Conservation (phyloP, 805 yeast species). For the Candida broadrunensis region DNA sequence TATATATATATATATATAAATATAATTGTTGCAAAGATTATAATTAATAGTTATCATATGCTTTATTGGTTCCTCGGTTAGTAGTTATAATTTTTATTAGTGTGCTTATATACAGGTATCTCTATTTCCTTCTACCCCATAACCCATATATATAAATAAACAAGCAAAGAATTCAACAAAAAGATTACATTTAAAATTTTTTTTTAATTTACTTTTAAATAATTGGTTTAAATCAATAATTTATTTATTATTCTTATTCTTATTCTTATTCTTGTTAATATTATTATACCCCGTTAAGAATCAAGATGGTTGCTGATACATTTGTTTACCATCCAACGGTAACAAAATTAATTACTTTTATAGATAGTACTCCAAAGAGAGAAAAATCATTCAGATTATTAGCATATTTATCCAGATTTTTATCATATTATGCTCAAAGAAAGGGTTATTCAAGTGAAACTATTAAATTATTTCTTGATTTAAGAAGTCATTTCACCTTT, state of each 20-base stretch:
- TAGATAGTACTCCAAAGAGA: slow-evolving; percentile 69
- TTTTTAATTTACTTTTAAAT: no score
- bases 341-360: slow-evolving; percentile 55
- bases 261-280: neutral
- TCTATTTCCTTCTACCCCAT: no score
- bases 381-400: slow-evolving; percentile 77
- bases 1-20: no score
- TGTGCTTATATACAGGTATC: no score
- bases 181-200: no score
- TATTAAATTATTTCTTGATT: slow-evolving; percentile 47
- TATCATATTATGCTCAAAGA: slow-evolving; percentile 58
- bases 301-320: slow-evolving; percentile 61
- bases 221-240: neutral
- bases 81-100: no score
- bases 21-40: no score
- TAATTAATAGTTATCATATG: no score
- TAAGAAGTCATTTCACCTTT: slow-evolving; percentile 62
- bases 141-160: no score
- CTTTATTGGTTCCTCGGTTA: no score
- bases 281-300: neutral
- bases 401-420: slow-evolving; percentile 77
- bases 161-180: no score
- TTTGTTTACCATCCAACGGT: slow-evolving; percentile 73
- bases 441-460: slow-evolving; percentile 49
- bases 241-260: neutral